Conservation (phyloP, 208 protist species). For the Angomonas deanei region DNA sequence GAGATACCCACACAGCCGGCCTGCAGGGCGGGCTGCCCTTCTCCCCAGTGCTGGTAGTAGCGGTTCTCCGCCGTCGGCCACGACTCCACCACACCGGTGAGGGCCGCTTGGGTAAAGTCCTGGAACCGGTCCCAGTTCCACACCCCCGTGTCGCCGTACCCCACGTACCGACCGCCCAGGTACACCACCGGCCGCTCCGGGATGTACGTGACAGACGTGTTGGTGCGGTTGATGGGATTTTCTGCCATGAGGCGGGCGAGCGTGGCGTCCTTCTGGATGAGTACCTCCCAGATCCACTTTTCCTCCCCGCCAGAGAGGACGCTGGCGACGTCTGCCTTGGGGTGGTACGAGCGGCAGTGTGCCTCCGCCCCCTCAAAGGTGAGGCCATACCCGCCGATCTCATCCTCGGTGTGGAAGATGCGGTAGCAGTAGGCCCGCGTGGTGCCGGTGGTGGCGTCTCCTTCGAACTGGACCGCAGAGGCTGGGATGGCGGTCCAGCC, state of each 20-base stretch:
- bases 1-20: constrained; percentile 46
- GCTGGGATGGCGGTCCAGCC: constrained; percentile 40
- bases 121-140: constrained; percentile 23
- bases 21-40: constrained; percentile 21
- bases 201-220: neutral
- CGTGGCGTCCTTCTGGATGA: constrained; percentile 11
- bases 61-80: constrained; percentile 50
- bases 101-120: constrained; percentile 19
- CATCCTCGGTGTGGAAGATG: constrained; percentile 27
- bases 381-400: constrained; percentile 23
- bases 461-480: constrained; percentile 17
- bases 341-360: constrained; percentile 34
- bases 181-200: constrained; percentile 19
- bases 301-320: constrained; percentile 36
- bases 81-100: constrained; percentile 28
- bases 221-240: neutral
- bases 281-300: constrained; percentile 25
- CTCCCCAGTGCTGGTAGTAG: constrained; percentile 44
- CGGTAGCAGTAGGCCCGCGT: constrained; percentile 38
- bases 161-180: constrained; percentile 44
- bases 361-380: constrained; percentile 19
- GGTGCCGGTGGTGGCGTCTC: constrained; percentile 7
- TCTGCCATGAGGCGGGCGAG: neutral
- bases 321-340: constrained; percentile 38
- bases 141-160: constrained; percentile 23